Percentiles rank a stretch among this genome's conserved stretches.
These are phyloP conservation scores for Pythium coloratum DNA, from an alignment of 352 stramenopile species.

Conservation along the genomic window DNA sequence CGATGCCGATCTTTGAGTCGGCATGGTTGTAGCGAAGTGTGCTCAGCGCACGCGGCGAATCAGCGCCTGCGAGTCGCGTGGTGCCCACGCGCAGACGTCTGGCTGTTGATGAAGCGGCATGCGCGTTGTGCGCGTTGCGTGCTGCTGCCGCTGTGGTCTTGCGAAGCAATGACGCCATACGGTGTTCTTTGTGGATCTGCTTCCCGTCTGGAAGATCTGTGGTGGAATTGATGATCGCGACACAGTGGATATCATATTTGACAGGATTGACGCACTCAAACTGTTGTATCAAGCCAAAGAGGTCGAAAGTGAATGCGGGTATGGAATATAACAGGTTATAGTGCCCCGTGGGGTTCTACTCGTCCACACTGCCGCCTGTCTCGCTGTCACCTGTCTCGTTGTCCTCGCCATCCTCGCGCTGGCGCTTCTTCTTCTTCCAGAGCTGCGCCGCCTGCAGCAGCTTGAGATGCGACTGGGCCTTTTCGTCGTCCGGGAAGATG, in stretches of 20 bases:
- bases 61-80: not conserved
- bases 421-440: constrained; percentile 93
- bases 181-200: not conserved
- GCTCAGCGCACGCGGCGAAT: not conserved
- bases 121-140: not conserved
- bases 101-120: not conserved
- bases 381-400: constrained; percentile 17
- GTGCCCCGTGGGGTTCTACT: constrained; percentile 3
- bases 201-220: not conserved
- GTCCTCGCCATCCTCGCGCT: constrained; percentile 45
- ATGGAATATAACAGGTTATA: not conserved
- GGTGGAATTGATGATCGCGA: not conserved
- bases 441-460: constrained; percentile 97
- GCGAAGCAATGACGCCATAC: not conserved
- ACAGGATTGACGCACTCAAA: not conserved
- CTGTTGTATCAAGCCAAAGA: not conserved
- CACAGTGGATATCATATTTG: not conserved
- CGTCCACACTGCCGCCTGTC: not conserved
- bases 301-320: not conserved
- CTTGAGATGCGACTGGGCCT: constrained; percentile 94
- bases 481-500: constrained; percentile 98
- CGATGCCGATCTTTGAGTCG: constrained; percentile 63
- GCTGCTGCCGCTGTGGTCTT: not conserved
- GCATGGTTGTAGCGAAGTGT: constrained; percentile 49
- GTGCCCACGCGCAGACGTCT: not conserved